Base-by-base conservation (phyloP, 352 stramenopile genomes). In the Phytopythium ostracodes region DNA sequence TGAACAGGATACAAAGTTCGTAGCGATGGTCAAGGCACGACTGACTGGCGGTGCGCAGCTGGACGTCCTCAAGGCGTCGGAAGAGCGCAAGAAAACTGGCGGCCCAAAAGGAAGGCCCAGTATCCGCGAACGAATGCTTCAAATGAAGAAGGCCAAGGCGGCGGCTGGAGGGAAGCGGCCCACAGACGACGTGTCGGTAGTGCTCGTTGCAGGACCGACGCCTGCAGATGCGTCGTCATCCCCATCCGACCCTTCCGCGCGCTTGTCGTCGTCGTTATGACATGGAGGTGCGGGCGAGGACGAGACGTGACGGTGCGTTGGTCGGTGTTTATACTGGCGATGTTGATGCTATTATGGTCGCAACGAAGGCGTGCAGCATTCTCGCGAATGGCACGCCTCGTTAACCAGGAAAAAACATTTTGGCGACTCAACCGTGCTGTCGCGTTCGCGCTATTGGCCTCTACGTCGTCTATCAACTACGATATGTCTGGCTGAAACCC, bases 51-150 rank as follows among this genome's bases (percentile, higher is more conserved):
- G 65, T 1, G 70, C 69, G 2, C 79, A 87, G 56, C 56, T 88
- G 14, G 82, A 91, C 29, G 69, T 89, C 1, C 60, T 91, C n/a
- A 86, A 83, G 56, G 77, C 79, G 15, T 88, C 78, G 1, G 69
- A 87, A 47, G 58, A 66, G 56, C 82, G 75, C 43, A 80, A 79
- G 43, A 67, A 62, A 49, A 46, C 65, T 14, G 56, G 44, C 38
- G 52, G 24, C 22, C 46, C 60, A 20, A 51, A 51, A 17, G 33
- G 56, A 12, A 77, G 76, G 52, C 61, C 66, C 33, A 83, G 73
- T 38, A 77, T 87, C 44, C 77, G 77, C 4, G 77, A 87, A 36
- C 75, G 77, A 3, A 84, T 87, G 77, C 56, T 77, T 24, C 73
- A 79, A 49, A 70, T 87, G 64, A 78, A 79, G 49, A 84, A 80